phyloP scores from a whole-genome alignment of 148 eudicot genomes.

The Rhododendron mucronatum region DNA sequence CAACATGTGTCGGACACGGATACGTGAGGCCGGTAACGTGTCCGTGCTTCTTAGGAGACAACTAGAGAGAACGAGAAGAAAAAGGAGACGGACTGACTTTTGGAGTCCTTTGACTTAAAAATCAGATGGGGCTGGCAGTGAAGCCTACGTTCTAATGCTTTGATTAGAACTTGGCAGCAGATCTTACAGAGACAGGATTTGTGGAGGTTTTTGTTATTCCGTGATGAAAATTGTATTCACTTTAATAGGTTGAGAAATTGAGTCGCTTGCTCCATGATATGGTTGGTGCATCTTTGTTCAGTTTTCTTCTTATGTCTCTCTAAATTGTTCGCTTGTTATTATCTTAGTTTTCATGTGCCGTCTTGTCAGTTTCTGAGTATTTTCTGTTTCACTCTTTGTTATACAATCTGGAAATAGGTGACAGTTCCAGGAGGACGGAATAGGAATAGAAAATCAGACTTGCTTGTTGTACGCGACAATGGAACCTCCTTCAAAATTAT shows the following conservation, averaged over 20 bases:
- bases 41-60: background rate
- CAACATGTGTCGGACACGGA: background rate
- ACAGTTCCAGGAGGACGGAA: slow-evolving; percentile 78
- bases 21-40: background rate
- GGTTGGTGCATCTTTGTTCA: background rate
- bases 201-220: background rate
- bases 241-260: background rate
- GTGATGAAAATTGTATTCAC: background rate
- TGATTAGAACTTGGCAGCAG: background rate
- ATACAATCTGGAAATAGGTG: slow-evolving; percentile 41
- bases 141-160: background rate
- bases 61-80: background rate
- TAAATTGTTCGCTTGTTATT: background rate
- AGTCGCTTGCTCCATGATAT: background rate
- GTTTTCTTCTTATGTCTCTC: background rate
- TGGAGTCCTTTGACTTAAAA: background rate
- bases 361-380: background rate
- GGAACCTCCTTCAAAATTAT: slow-evolving; percentile 84
- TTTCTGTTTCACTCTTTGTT: slow-evolving; percentile 5
- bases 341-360: background rate
- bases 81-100: background rate
- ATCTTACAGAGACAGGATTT: background rate
- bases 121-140: background rate
- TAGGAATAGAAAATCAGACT: slow-evolving; percentile 75
- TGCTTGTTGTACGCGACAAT: slow-evolving; percentile 80